These are phyloP conservation scores for Epichloe scottii DNA, from an alignment of 2,329 filamentous ascomycete genomes.

Conservation along the genomic window DNA sequence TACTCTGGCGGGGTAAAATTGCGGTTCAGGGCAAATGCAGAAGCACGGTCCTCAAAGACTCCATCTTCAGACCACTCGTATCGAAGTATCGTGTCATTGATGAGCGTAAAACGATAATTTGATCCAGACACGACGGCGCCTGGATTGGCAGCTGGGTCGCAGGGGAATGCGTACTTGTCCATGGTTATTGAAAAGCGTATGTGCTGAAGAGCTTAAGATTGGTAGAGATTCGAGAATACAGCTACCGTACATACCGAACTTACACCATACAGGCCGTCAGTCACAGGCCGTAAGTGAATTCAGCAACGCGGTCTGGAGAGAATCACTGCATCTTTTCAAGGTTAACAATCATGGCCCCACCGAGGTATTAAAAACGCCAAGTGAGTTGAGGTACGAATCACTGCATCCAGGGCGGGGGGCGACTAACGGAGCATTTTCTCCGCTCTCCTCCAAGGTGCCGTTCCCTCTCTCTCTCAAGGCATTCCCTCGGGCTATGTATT, in stretches of 20 bases:
- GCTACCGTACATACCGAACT: too few relatives aligned
- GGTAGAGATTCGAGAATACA: too few relatives aligned
- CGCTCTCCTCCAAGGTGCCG: background rate
- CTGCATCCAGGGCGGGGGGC: background rate
- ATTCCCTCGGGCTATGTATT: too few relatives aligned
- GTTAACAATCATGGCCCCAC: too few relatives aligned
- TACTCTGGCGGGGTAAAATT: constrained; percentile 26
- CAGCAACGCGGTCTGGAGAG: too few relatives aligned
- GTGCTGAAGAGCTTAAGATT: too few relatives aligned
- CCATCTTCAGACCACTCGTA: constrained; percentile 50
- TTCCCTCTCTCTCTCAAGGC: too few relatives aligned
- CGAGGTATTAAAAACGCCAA: background rate
- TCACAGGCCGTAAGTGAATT: too few relatives aligned
- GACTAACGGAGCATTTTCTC: background rate
- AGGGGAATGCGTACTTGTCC: constrained; percentile 3
- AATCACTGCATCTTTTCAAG: too few relatives aligned
- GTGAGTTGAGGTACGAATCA: background rate
- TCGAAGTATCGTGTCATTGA: constrained; percentile 42
- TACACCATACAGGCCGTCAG: too few relatives aligned
- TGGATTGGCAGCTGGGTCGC: constrained; percentile 2
- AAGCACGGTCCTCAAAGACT: constrained; percentile 48
- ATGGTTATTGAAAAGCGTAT: background rate
- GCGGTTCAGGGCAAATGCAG: constrained; percentile 45
- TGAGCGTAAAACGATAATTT: constrained; percentile 46
- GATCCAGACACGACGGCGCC: constrained; percentile 1